A percentile compares a stretch with the other conserved stretches of the same genome.
Evolutionary conservation across 257 asterid genomes (phyloP).

Genomic region (Lantana camara): DNA sequence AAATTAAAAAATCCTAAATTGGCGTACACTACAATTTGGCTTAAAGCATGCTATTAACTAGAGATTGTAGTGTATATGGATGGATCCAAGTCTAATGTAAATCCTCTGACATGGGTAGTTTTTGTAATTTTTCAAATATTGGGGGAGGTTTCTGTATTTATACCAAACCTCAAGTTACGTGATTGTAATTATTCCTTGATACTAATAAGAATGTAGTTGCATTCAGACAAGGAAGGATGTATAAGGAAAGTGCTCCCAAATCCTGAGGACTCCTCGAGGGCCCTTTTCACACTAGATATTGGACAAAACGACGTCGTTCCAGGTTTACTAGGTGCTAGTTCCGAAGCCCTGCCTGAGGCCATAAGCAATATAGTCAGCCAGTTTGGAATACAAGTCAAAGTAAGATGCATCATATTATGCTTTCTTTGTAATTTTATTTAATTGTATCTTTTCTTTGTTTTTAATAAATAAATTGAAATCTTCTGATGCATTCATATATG

Average conservation of each 20-base stretch:
- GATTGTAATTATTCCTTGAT: not conserved
- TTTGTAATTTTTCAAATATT: too few species aligned
- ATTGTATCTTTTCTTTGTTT: too few species aligned
- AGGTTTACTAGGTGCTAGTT: constrained; percentile 28
- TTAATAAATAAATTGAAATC: too few species aligned
- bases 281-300: constrained; percentile 60
- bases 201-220: not conserved
- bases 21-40: too few species aligned
- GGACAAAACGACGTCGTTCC: constrained; percentile 69
- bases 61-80: too few species aligned
- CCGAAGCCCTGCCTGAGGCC: constrained; percentile 33
- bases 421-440: too few species aligned
- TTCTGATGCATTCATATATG: not conserved
- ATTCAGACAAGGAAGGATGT: constrained; percentile 27
- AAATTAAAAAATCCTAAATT: too few species aligned
- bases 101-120: too few species aligned
- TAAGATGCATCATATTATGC: constrained; percentile 5
- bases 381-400: constrained; percentile 45
- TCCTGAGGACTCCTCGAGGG: constrained; percentile 47
- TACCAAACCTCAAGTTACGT: not conserved
- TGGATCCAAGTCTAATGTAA: too few species aligned
- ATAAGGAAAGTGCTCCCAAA: constrained; percentile 42
- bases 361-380: constrained; percentile 41
- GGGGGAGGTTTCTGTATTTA: too few species aligned
- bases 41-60: too few species aligned